These are phyloP conservation scores for Candida sanyaensis DNA, from an alignment of 1,139 yeast species.

Conservation along the genomic window DNA sequence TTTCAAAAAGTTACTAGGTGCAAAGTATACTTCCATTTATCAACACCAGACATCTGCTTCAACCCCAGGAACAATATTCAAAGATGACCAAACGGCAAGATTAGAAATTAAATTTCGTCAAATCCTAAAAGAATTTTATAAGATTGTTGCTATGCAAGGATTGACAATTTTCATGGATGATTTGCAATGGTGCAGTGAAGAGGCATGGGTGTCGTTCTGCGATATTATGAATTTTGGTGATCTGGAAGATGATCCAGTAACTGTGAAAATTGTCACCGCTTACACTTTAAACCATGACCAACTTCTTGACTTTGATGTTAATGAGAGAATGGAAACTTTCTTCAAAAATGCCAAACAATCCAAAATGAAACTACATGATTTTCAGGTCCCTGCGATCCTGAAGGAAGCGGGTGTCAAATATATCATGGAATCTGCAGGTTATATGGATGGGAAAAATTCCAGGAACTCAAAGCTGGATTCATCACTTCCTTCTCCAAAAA, in stretches of 20 bases:
- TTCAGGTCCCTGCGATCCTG: slow-evolving; percentile 8
- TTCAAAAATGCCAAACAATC: slow-evolving; percentile 8
- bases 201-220: slow-evolving; percentile 29
- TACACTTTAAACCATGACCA: slow-evolving; percentile 13
- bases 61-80: slow-evolving; percentile 11
- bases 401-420: neutral
- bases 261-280: slow-evolving; percentile 12
- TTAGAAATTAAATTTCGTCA: slow-evolving; percentile 46
- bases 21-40: slow-evolving; percentile 32
- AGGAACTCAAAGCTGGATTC: neutral
- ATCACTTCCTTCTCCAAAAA: neutral
- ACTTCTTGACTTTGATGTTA: slow-evolving; percentile 5
- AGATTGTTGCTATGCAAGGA: slow-evolving; percentile 44
- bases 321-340: slow-evolving; percentile 6
- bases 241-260: slow-evolving; percentile 3
- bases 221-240: slow-evolving; percentile 26
- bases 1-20: slow-evolving; percentile 44
- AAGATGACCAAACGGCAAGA: slow-evolving; percentile 22
- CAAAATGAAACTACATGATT: slow-evolving; percentile 7
- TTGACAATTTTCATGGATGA: slow-evolving; percentile 52
- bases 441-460: neutral
- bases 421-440: slow-evolving; percentile 2
- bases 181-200: slow-evolving; percentile 43
- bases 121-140: slow-evolving; percentile 44
- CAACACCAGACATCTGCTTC: slow-evolving; percentile 11